Percentiles rank a stretch among this genome's conserved stretches.
These are phyloP conservation scores for Discostella pseudostelligera DNA, from an alignment of 108 stramenopile genomes.

Conservation along the genomic window DNA sequence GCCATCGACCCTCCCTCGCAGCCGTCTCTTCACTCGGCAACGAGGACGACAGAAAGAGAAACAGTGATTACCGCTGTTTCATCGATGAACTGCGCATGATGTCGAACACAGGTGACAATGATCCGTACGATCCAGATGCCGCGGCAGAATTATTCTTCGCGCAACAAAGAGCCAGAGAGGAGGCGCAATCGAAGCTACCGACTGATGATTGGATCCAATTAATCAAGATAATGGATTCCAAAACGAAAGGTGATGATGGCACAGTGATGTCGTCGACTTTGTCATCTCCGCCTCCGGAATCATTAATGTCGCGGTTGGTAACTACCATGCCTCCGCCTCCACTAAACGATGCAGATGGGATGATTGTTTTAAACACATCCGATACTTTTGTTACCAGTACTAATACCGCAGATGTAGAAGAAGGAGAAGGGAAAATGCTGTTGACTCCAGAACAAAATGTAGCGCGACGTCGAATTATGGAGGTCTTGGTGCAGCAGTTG, in stretches of 20 bases:
- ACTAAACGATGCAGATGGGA: background rate
- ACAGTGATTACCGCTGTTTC: too few relatives aligned
- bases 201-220: conserved; percentile 33
- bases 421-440: too few relatives aligned
- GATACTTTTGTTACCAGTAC: too few relatives aligned
- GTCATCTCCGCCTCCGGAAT: background rate
- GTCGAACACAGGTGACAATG: background rate
- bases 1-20: too few relatives aligned
- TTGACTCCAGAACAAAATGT: background rate
- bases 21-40: too few relatives aligned
- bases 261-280: background rate
- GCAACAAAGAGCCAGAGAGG: conserved; percentile 29
- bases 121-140: conserved; percentile 27
- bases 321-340: conserved; percentile 17
- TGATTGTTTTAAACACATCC: too few relatives aligned
- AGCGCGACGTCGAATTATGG: background rate
- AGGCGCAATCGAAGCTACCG: conserved; percentile 25
- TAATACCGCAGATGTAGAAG: too few relatives aligned
- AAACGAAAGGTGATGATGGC: background rate
- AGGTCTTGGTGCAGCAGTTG: conserved; percentile 14
- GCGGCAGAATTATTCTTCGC: conserved; percentile 41
- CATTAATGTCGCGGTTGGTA: conserved; percentile 10
- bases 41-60: too few relatives aligned
- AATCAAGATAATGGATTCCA: background rate
- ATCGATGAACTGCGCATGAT: too few relatives aligned